Evolutionary conservation across 2,329 filamentous ascomycete species (phyloP).

Genomic region (Fusarium nanum): DNA sequence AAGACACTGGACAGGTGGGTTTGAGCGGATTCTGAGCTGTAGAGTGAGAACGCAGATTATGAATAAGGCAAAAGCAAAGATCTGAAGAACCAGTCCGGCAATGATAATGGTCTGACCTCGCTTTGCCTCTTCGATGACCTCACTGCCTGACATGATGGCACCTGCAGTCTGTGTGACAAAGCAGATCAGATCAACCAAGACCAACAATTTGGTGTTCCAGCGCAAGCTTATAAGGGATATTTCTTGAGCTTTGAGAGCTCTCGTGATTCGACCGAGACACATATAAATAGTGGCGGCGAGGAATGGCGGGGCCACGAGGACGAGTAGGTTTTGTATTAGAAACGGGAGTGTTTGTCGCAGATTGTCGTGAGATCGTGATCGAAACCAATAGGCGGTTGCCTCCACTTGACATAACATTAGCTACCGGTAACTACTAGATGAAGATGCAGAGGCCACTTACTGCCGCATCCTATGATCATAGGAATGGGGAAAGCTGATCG

Average conservation of each 20-base stretch:
- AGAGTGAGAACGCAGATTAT: neutral
- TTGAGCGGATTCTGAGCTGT: neutral
- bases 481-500: neutral
- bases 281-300: neutral
- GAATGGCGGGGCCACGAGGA: neutral
- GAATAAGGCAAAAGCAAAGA: conserved; percentile 15
- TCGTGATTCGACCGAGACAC: neutral
- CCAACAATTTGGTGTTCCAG: neutral
- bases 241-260: neutral
- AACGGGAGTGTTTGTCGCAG: neutral
- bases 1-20: neutral
- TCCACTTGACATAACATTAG: neutral
- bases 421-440: neutral
- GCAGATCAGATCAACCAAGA: neutral
- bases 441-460: neutral
- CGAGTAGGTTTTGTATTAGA: neutral
- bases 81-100: neutral
- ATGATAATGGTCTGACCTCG: neutral
- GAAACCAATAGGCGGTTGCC: neutral
- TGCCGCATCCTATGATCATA: neutral
- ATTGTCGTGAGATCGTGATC: neutral
- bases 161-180: neutral
- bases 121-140: neutral
- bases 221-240: neutral
- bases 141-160: neutral